These are phyloP conservation scores for Penicillium sp. DNA, from an alignment of 2,329 filamentous ascomycete species.

Conservation along the genomic window DNA sequence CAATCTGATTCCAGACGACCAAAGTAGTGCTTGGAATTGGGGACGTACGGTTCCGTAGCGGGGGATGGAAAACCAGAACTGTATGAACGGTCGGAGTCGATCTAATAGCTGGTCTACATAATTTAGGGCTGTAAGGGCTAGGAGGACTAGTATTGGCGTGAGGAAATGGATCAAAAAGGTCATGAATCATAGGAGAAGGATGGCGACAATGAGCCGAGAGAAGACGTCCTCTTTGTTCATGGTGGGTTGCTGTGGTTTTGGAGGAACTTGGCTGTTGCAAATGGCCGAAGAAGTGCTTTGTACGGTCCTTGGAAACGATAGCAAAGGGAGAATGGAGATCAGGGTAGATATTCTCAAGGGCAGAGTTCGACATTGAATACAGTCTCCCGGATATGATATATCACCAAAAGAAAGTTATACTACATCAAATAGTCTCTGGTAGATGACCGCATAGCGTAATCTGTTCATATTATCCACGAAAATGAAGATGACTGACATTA, in stretches of 20 bases:
- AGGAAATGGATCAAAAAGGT: background rate
- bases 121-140: background rate
- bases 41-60: background rate
- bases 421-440: background rate
- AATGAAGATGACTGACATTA: background rate
- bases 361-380: background rate
- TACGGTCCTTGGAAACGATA: background rate
- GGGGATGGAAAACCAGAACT: background rate
- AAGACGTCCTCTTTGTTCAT: background rate
- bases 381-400: background rate
- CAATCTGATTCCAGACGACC: conserved; percentile 8
- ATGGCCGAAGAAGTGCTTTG: too few species aligned
- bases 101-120: background rate
- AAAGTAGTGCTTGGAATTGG: conserved; percentile 10
- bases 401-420: background rate
- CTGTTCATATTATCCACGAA: background rate
- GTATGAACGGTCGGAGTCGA: background rate
- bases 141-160: background rate
- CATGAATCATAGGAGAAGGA: background rate
- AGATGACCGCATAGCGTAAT: background rate
- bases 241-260: background rate
- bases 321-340: background rate
- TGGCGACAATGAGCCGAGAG: background rate
- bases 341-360: background rate
- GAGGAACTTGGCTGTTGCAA: background rate